Base-by-base conservation (phyloP, 352 stramenopile species). In the Phytophthora capsici region DNA sequence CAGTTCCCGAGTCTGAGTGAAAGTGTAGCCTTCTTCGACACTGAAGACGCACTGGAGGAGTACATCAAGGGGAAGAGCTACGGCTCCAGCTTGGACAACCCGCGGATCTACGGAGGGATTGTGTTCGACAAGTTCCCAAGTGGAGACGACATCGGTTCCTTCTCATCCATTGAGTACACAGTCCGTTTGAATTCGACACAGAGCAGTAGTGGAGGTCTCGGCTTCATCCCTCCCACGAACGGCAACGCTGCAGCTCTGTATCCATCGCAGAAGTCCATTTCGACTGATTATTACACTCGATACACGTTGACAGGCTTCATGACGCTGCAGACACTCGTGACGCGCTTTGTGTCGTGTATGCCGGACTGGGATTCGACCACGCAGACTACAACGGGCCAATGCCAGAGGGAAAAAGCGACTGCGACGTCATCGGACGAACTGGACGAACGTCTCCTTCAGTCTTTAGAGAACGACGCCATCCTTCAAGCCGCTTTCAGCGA, bases 291-390 rank as follows among this genome's bases (percentile, higher is more conserved):
- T 45, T 86, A 81, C 52, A 66, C 66, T 23, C 50, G 66, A 10
- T 88, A 89, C 55, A 68, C 77, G 10, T 41, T 78, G 8, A 76
- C 52, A 25, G 80, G 77, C 3, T 87, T 88, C 66, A 82, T 86
- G 69, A 83, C 80, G 20, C 61, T 87, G 30, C 75, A 89, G 57
- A 89, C 80, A 28, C 74, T 87, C 23, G 76, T 89, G 14, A 84
- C 77, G 22, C 70, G 78, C 12, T 89, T 89, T 57, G 73, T 83
- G 19, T 77, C 65, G 7, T 89, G 80, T 38, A 78, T 86, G 67
- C 78, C 80, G 1, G 58, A 77, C 28, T 88, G 78, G 78, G 63
- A 85, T 44, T 28, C 67, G 0, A 28, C 38, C 3, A 75, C 28
- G 0, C 65, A 82, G 57, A 71, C 49, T 1, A 85, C 71, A 8